These are phyloP conservation scores for Pestalotiopsis sp. DNA, from an alignment of 2,329 filamentous ascomycete species.

Conservation along the genomic window DNA sequence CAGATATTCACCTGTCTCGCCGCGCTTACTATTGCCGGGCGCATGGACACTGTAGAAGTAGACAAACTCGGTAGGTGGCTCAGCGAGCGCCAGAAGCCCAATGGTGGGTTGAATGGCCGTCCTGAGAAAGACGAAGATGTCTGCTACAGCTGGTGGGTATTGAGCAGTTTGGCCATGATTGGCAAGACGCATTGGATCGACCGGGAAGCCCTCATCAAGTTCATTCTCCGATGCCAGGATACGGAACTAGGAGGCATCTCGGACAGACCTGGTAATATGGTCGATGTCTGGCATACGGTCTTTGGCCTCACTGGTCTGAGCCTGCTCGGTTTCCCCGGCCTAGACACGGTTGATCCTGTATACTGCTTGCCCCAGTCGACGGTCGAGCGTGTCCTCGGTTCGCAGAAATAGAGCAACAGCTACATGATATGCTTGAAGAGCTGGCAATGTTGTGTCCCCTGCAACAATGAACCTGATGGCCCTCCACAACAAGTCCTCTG, in stretches of 20 bases:
- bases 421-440: not conserved
- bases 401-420: constrained; percentile 27
- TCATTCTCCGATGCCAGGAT: constrained; percentile 90
- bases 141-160: constrained; percentile 99
- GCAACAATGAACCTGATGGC: not conserved
- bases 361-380: constrained; percentile 80
- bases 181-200: constrained; percentile 91
- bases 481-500: not conserved
- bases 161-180: constrained; percentile 89
- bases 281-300: constrained; percentile 93
- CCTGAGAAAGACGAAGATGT: constrained; percentile 96
- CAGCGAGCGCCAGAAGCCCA: constrained; percentile 85
- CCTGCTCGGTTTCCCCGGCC: constrained; percentile 72
- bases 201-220: constrained; percentile 70
- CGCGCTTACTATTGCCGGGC: constrained; percentile 78
- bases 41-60: constrained; percentile 78
- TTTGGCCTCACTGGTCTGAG: constrained; percentile 90
- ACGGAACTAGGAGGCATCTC: constrained; percentile 80
- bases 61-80: constrained; percentile 87
- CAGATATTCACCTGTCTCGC: constrained; percentile 95
- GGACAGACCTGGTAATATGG: constrained; percentile 89
- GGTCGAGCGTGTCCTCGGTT: constrained; percentile 57
- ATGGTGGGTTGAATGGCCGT: constrained; percentile 87
- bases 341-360: constrained; percentile 81
- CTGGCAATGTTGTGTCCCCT: not conserved